Evolutionary conservation across 2,329 filamentous ascomycete species (phyloP), one percentile per base, ranked within the genome.

Genomic region (Penicillium palitans): DNA sequence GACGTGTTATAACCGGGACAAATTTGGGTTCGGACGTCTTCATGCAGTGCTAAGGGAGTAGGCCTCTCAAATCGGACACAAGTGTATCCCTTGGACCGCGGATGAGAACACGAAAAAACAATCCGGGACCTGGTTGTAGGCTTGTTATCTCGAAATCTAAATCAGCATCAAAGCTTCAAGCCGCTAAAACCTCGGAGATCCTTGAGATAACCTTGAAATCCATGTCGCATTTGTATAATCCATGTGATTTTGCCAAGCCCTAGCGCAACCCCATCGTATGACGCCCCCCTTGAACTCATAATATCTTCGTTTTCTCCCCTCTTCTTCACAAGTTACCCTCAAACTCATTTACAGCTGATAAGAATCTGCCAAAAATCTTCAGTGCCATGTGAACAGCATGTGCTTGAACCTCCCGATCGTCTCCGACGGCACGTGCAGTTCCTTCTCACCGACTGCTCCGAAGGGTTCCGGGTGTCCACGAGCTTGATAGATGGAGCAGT

Each of bases 391-490:
- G 62, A 61, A 55, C 15, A 58, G 21, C 39, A 48, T 55, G 50
- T 58, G 46, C 53, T 59, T 61, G 35, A 44, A 49, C 42, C 24
- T 57, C 27, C 61, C 65, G 61, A 61, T 52, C 7, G 24, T 42
- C 27, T 49, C 41, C 48, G 48, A 47, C 51, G 55, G 51, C 60
- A 66, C 57, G 58, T 65, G 56, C 42, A 42, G 24, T 19, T 29
- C 24, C 25, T 52, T 41, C 44, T 62, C 62, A 66, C 60, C 59
- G 64, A 60, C 46, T 31, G 47, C 57, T 57, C 63, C 63, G 61
- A 60, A 57, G 37, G 51, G 58, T 65, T 58, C 65, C 65, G 65
- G 52, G 29, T 45, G 60, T 60, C 60, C 65, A 61, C 61, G 56
- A 56, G 58, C 37, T 44, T 37, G 55, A 53, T 40, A 37, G 29